Evolutionary conservation across 805 yeast species (phyloP).

Genomic region (Cyberlindnera mrakii): DNA sequence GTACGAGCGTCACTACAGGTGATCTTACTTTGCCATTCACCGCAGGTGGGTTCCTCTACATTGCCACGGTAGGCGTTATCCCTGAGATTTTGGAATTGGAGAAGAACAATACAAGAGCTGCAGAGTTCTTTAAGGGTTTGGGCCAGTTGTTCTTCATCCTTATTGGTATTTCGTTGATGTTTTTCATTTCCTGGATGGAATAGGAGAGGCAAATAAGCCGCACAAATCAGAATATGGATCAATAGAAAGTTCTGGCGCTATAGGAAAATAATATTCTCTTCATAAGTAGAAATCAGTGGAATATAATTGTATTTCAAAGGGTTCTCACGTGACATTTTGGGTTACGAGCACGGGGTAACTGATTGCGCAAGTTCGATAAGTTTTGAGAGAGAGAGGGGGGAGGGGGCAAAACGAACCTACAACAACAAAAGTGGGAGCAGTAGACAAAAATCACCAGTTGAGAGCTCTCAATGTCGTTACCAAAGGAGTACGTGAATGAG

Average conservation of each 20-base stretch:
- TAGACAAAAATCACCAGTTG: no score
- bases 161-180: conserved; percentile 56
- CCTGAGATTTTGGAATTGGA: conserved; percentile 58
- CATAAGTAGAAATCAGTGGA: no score
- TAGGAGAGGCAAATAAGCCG: background rate
- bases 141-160: conserved; percentile 44
- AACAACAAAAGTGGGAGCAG: no score
- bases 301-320: no score
- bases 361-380: no score
- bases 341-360: no score
- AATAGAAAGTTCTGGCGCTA: no score
- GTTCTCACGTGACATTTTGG: no score
- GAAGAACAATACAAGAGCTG: conserved; percentile 27
- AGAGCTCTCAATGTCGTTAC: conserved; percentile 26
- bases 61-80: conserved; percentile 68
- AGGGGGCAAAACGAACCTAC: no score
- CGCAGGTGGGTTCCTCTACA: conserved; percentile 71
- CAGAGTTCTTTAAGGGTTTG: conserved; percentile 34
- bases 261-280: no score
- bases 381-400: no score
- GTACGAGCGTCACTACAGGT: conserved; percentile 43
- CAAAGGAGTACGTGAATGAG: conserved; percentile 41
- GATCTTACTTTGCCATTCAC: conserved; percentile 64
- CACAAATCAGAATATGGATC: no score
- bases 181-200: conserved; percentile 28